These are phyloP conservation scores for Musa beccarii DNA, from an alignment of 176 grass and related monocot genomes.

Conservation along the genomic window DNA sequence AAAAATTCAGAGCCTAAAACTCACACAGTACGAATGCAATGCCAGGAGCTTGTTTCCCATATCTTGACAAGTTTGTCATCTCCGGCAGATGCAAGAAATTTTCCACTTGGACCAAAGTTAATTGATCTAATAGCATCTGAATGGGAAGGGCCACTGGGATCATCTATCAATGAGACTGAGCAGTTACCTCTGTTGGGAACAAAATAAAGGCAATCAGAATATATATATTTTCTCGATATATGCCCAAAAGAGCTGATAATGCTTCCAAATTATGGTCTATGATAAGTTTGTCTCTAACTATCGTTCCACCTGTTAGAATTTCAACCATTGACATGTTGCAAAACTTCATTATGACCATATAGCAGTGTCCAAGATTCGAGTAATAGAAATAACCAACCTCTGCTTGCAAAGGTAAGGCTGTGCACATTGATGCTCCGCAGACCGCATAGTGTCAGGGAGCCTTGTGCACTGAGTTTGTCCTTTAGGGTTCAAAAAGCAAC, in stretches of 20 bases:
- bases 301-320: too few relatives aligned
- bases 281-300: neutral
- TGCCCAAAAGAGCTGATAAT: neutral
- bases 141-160: conserved; percentile 42
- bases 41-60: conserved; percentile 65
- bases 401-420: too few relatives aligned
- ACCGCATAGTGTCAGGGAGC: too few relatives aligned
- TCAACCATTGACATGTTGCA: too few relatives aligned
- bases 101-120: conserved; percentile 41
- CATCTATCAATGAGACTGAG: conserved; percentile 37
- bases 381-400: too few relatives aligned
- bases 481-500: too few relatives aligned
- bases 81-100: conserved; percentile 59
- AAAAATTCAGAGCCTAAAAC: neutral
- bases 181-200: conserved; percentile 29
- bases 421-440: too few relatives aligned
- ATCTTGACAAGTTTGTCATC: conserved; percentile 89
- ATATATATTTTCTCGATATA: neutral
- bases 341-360: too few relatives aligned
- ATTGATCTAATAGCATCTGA: conserved; percentile 62
- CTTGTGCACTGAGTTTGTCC: too few relatives aligned
- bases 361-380: too few relatives aligned
- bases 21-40: conserved; percentile 69
- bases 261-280: neutral
- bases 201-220: neutral